phyloP scores from a whole-genome alignment of 169 alveolate genomes.

The Cryptosporidium sp. region DNA sequence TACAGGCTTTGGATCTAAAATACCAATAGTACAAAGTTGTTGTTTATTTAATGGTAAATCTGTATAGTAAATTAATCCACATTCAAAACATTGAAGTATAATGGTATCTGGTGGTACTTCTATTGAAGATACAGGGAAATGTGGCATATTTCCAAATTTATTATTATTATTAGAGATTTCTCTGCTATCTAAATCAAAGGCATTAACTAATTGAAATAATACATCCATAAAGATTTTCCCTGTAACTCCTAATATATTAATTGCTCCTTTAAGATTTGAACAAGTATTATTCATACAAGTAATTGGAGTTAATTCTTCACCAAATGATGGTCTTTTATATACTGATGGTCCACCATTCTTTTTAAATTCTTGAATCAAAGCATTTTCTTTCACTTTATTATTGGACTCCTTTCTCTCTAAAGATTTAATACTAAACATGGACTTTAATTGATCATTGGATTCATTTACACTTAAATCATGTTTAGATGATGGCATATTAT shows the following conservation, averaged over 20 bases:
- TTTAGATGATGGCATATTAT: not conserved
- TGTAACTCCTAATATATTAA: slow-evolving; percentile 23
- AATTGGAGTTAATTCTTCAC: slow-evolving; percentile 14
- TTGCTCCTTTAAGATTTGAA: slow-evolving; percentile 52
- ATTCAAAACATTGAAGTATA: slow-evolving; percentile 58
- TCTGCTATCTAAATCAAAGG: slow-evolving; percentile 35
- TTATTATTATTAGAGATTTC: not conserved
- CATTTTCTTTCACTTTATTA: slow-evolving; percentile 20
- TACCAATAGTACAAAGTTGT: slow-evolving; percentile 59
- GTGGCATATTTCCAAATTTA: slow-evolving; percentile 22
- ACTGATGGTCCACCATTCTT: not conserved
- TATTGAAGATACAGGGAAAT: slow-evolving; percentile 62
- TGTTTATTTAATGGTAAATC: slow-evolving; percentile 57
- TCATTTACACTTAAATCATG: not conserved
- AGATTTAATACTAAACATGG: slow-evolving; percentile 57
- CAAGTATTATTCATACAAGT: slow-evolving; percentile 42
- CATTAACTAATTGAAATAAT: slow-evolving; percentile 11
- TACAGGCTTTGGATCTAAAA: slow-evolving; percentile 47
- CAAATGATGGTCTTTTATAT: not conserved
- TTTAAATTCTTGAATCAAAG: slow-evolving; percentile 26
- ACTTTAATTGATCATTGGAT: slow-evolving; percentile 9
- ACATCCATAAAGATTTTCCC: slow-evolving; percentile 43
- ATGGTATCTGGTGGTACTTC: slow-evolving; percentile 65
- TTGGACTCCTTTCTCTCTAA: slow-evolving; percentile 9
- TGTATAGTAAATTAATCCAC: slow-evolving; percentile 53